phyloP scores from a whole-genome alignment of 2,329 filamentous ascomycete species.

The Periconia sp. region DNA sequence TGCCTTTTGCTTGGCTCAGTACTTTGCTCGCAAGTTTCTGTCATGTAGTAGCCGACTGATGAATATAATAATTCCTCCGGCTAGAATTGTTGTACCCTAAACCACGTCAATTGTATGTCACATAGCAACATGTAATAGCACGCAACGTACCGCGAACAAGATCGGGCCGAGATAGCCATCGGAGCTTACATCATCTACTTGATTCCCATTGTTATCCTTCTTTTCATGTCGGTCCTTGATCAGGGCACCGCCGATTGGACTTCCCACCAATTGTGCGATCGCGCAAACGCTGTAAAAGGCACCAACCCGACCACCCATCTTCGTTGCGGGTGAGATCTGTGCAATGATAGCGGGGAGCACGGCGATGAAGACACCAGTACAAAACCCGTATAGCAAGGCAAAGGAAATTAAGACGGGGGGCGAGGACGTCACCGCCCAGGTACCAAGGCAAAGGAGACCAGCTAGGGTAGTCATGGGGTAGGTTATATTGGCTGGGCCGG shows the following conservation, averaged over 20 bases:
- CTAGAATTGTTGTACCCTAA: conserved; percentile 10
- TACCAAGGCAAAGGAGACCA: conserved; percentile 56
- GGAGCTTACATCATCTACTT: conserved; percentile 9
- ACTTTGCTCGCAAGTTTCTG: conserved; percentile 3
- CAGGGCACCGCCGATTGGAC: conserved; percentile 67
- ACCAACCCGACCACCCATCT: conserved; percentile 74
- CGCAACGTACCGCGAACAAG: conserved; percentile 30
- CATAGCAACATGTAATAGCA: background rate
- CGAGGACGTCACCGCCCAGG: conserved; percentile 59
- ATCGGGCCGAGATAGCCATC: conserved; percentile 33
- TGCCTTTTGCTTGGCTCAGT: no score
- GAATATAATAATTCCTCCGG: conserved; percentile 9
- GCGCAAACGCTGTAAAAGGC: conserved; percentile 68
- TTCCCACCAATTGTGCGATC: conserved; percentile 70
- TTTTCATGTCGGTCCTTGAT: conserved; percentile 17
- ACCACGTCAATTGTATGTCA: conserved; percentile 1
- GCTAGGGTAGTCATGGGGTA: conserved; percentile 53
- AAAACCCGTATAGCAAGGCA: conserved; percentile 72
- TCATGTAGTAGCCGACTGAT: conserved; percentile 9
- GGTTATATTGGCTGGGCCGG: conserved; percentile 62
- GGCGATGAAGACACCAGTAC: conserved; percentile 70
- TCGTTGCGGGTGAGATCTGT: conserved; percentile 72
- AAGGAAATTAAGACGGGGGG: conserved; percentile 69
- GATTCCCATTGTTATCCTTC: background rate
- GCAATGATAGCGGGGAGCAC: conserved; percentile 69